Base-by-base conservation (phyloP, 1,284 basidiomycete species). In the Heterobasidion parviporum region DNA sequence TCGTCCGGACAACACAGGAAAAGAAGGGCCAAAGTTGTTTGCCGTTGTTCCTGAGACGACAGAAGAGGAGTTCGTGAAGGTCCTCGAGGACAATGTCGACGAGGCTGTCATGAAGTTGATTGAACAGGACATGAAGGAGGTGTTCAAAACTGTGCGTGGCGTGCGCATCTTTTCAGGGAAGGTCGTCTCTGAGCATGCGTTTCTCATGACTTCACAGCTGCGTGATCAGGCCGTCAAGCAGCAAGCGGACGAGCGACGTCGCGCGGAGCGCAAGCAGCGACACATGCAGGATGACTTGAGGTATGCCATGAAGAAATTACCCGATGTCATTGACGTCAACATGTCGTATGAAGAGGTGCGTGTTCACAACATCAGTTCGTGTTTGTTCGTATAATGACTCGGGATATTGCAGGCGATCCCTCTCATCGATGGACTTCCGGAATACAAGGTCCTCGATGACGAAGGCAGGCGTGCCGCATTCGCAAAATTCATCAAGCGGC, bases 241-340 rank as follows among this genome's bases (percentile, higher is more conserved):
- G 57, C 81, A 85, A 44, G 83, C 87, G 26, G 94, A 93, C 32
- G 94, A 92, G 69, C 85, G 79, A 61, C 81, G 91, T 14, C 79
- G 89, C 26, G 74, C 85, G 0, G 97, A 99, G 70, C 80, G 94
- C 50, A 86, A 82, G 63, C 82, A 88, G 59, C 81, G 96, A 20
- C 90, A 97, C 68, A 73, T 91, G 56, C 92, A 97, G 65, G 96
- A 99, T 67, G 97, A 99, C 65, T 76, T 99, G 38, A 88, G 97
- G 3, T 98, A 98, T 69, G 97, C 94, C 0, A 78, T 98, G 60
- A 94, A 92, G 72, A 95, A 96, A 66, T 74, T 96, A 5, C 71
- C 89, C 0, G 87, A 94, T 38, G 80, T 89, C 1, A 71, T 96
- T 47, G 89, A 94, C 60, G 65, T 93, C 46, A 83, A 74, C 26